Base-by-base conservation (phyloP, 371 early-diverging fungal genomes). In the Rhizopus arrhizus region DNA sequence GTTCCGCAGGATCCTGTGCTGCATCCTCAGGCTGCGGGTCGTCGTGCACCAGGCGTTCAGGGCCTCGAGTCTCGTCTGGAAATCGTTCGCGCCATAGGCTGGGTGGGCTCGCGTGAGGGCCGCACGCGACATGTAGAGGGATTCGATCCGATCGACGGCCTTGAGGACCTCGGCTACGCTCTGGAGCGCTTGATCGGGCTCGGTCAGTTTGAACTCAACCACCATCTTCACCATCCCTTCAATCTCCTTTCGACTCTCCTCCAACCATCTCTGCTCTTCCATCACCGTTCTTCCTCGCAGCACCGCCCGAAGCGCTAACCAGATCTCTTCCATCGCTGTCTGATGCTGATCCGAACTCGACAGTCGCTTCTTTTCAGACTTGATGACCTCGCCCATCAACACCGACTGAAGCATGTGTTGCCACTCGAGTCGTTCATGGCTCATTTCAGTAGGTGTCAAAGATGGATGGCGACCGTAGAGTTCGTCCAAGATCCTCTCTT, bases 401-500 rank as follows among this genome's bases (percentile, higher is more conserved):
- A 93, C 95, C 11, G 92, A 90, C 33, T 90, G 81, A 12, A 94
- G 77, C 92, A 94, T 92, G 43, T 88, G 83, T 56, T 90, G 92
- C 91, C 92, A 92, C 69, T 91, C 90, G 22, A 86, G 67, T 43
- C 91, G 87, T 59, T 91, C 91, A 41, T 82, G 83, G 40, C 77
- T 81, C 43, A 85, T 82, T 53, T 84, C 87, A 9, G 80, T 77
- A 16, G 78, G 65, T 8, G 73, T 70, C 2, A 62, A 45, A 15
- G 67, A 59, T 62, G 73, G 72, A 31, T 73, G 64, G 34, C 73
- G 73, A 32, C 63, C 61, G 58, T 78, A 72, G 1, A 78, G 42
- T 47, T 68, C 68, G 36, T 70, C 70, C 22, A 70, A 65, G 3
- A 69, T 69, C 9, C 64, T 65, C 52, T 72, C 74, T 46, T 75